Conservation (phyloP, 345 rosid species). For the Linum lewisii region DNA sequence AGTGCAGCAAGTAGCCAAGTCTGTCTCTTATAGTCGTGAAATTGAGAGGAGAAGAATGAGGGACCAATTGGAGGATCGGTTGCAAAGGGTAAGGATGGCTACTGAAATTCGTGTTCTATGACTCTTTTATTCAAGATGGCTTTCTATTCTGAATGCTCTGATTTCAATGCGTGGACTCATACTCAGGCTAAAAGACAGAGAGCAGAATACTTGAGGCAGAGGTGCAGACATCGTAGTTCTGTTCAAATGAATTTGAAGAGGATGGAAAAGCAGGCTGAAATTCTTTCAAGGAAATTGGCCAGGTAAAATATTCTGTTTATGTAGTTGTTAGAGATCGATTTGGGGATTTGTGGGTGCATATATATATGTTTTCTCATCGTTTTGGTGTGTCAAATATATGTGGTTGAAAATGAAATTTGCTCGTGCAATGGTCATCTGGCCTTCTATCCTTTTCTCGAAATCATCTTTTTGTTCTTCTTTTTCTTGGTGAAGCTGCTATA, state of each 20-base stretch:
- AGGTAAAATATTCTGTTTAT: conserved; percentile 30
- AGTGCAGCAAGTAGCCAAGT: conserved; percentile 64
- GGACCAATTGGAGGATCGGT: conserved; percentile 74
- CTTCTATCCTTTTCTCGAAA: neutral
- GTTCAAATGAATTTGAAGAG: conserved; percentile 33
- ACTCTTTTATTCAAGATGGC: neutral
- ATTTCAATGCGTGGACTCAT: conserved; percentile 13
- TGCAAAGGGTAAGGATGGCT: conserved; percentile 58
- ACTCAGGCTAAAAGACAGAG: conserved; percentile 75
- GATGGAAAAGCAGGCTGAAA: conserved; percentile 67
- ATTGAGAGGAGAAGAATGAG: conserved; percentile 73
- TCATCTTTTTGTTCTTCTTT: neutral
- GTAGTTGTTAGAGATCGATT: neutral
- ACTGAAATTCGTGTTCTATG: neutral
- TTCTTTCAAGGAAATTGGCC: conserved; percentile 69
- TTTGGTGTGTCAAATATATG: neutral
- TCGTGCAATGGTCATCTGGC: neutral
- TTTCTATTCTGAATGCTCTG: neutral
- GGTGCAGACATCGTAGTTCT: conserved; percentile 52
- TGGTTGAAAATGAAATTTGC: neutral
- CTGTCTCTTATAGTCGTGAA: conserved; percentile 74
- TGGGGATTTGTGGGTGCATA: neutral
- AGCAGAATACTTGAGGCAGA: conserved; percentile 84
- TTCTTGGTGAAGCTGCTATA: neutral
- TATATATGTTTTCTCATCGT: neutral